Conservation (phyloP, 2,329 filamentous ascomycete genomes). For the Tolypocladium album region DNA sequence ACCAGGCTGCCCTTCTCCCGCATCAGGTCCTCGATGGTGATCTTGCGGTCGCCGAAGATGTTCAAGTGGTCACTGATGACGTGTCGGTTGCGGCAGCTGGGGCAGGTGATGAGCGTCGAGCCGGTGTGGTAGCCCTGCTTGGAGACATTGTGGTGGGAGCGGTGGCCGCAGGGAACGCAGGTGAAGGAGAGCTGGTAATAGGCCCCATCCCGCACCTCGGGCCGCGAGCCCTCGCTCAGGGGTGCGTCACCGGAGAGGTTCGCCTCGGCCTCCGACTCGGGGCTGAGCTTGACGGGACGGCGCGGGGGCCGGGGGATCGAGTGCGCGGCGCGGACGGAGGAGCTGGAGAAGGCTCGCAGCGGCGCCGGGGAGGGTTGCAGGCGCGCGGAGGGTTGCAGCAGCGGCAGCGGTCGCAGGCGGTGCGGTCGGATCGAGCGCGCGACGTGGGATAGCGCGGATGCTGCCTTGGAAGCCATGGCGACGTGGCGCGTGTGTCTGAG, state of each 20-base stretch:
- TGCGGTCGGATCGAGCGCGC: constrained; percentile 5
- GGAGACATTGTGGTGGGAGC: constrained; percentile 76
- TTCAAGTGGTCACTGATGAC: constrained; percentile 81
- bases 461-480: constrained; percentile 18
- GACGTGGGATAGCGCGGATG: constrained; percentile 1
- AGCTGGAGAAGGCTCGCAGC: constrained; percentile 3
- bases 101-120: constrained; percentile 81
- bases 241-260: constrained; percentile 7
- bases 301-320: constrained; percentile 23
- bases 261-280: constrained; percentile 4
- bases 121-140: constrained; percentile 95
- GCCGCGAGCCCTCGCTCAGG: constrained; percentile 17
- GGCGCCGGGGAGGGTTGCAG: constrained; percentile 4
- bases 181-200: constrained; percentile 88
- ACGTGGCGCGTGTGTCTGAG: neutral
- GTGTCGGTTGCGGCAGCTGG: constrained; percentile 75
- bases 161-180: constrained; percentile 71
- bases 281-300: constrained; percentile 2
- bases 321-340: constrained; percentile 18
- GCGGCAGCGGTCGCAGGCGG: constrained; percentile 8
- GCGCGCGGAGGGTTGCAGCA: constrained; percentile 6
- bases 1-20: constrained; percentile 63
- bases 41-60: constrained; percentile 60
- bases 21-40: constrained; percentile 71
- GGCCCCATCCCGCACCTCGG: constrained; percentile 35